phyloP scores from a whole-genome alignment of 495 filamentous ascomycete species.

The Neurospora tetrasperma region DNA sequence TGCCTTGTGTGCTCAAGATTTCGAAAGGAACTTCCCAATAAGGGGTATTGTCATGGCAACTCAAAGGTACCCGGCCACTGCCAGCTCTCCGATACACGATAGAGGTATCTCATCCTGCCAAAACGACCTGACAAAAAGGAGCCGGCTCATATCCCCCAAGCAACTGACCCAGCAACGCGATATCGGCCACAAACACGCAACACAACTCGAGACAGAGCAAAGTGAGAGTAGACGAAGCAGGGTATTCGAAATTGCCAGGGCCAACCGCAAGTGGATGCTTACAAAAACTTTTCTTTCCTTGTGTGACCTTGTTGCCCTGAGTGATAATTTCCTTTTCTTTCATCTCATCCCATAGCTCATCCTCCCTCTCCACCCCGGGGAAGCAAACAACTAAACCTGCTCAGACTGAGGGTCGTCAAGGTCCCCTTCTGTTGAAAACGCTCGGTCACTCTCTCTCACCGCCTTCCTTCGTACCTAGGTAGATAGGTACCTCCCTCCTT shows the following conservation, averaged over 20 bases:
- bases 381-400: not conserved
- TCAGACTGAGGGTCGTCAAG: not conserved
- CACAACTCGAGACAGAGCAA: not conserved
- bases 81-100: not conserved
- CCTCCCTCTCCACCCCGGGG: not conserved
- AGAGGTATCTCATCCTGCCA: not conserved
- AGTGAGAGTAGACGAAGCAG: not conserved
- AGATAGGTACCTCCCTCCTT: not conserved
- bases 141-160: not conserved
- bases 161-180: not conserved
- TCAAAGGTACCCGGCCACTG: not conserved
- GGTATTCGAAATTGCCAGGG: not conserved
- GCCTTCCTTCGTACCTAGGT: not conserved
- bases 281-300: not conserved
- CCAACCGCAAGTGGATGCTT: not conserved
- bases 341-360: not conserved
- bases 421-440: not conserved
- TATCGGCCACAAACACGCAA: not conserved
- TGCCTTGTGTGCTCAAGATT: not conserved
- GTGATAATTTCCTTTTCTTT: not conserved
- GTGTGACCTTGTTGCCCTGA: not conserved
- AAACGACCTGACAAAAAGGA: not conserved
- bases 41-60: not conserved
- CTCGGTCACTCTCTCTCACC: not conserved
- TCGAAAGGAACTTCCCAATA: not conserved